Evolutionary conservation across 495 filamentous ascomycete species (phyloP), one percentile per base, ranked within the genome.

Genomic region (Penicillium nucicola): DNA sequence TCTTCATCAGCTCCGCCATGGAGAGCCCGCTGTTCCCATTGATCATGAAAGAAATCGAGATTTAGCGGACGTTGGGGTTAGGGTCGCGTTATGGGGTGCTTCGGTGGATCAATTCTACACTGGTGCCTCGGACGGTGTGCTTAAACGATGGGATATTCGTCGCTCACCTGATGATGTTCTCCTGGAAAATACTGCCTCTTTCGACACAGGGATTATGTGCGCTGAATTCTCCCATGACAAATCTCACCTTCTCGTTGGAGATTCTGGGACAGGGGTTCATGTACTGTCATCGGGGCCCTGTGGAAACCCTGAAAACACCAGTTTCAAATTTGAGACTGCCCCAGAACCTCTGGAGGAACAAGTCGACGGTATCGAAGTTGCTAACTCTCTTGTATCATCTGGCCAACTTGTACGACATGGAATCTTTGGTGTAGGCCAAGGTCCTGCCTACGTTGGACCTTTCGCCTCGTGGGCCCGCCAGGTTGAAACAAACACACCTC

Each of bases 61-160:
- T 55, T 56, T 75, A 4, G 80, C 81, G 17, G 93, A 97, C 60
- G 84, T 86, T 1, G 93, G 93, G 0, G 84, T 96, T 4, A 85
- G 86, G 31, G 85, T 93, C 52, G 82, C 83, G 1, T 70, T 87
- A 1, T 98, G 92, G 92, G 91, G 87, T 2, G 74, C 77, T 3
- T 77, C 77, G 0, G 68, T 76, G 5, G 82, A 87, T 42, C 75
- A 87, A 0, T 81, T 97, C 38, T 96, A 92, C 58, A 95, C 88
- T n/a, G 93, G 92, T 2, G 86, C 85, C 3, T 93, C 90, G 0
- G 93, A 98, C 61, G 92, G 93, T 1, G 73, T 86, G 0, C 75
- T 98, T 6, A 96, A 90, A 47, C 78, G 83, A 15, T 98, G 93
- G 93, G 83, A 97, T 61, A 75, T 95, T 17, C 75, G 75, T 37